Evolutionary conservation across 352 stramenopile genomes (phyloP), one percentile per base, ranked within the genome.

Genomic region (Globisporangium takayamanum): DNA sequence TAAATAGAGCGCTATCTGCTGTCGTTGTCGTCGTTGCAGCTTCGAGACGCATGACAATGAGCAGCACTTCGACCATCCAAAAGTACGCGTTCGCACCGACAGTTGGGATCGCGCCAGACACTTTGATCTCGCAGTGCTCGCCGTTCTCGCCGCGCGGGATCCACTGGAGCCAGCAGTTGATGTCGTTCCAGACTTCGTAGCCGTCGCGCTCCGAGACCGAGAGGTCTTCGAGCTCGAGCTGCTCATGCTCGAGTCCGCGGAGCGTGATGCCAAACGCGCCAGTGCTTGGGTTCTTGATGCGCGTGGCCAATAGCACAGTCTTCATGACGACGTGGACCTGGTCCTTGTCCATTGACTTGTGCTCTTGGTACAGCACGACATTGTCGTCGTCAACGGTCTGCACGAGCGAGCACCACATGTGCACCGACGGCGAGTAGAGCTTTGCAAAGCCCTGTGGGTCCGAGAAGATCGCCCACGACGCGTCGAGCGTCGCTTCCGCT

Each of bases 121-220:
- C 58, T 49, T 58, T 58, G 15, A 48, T 49, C 51, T 64, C 58
- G 44, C 58, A 64, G 25, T 59, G 20, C 8, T 61, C 55, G 33
- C n/a, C 28, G 18, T 41, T 14, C 22, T 64, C 58, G 25, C 58
- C 50, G 2, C 51, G 50, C 7, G 58, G 58, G 33, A 59, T 59
- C 51, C 51, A 64, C 44, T 64, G 50, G 1, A 64, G 45, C 60
- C 60, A 66, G 45, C 30, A 60, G 30, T 57, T 61, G 53, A 60
- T 51, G 47, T 60, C 60, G 47, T 66, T 66, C 60, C 60, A 66
- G 25, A 66, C 60, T n/a, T 61, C 58, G 30, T 64, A 53, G 26
- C 57, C 57, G 3, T 63, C 57, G 10, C 39, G 30, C 14, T 26
- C 6, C 20, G 58, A 58, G 42, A 59, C 44, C 14, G 50, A 57